A percentile compares a stretch with the other conserved stretches of the same genome.
Evolutionary conservation across 176 grass and related monocot genomes (phyloP).

Genomic region (Avena atlantica): DNA sequence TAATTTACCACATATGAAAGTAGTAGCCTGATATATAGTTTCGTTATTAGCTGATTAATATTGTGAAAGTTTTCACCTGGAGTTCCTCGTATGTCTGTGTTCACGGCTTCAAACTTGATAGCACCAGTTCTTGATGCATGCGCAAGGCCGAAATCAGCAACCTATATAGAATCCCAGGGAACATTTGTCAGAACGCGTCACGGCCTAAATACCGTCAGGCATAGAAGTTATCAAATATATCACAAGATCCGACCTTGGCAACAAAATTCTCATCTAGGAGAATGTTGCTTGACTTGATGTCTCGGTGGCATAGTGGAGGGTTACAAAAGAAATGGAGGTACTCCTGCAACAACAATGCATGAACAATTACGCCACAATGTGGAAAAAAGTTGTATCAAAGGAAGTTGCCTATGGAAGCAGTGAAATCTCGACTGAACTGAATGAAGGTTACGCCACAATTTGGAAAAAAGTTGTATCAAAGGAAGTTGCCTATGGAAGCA

Average conservation of each 20-base stretch:
- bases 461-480: background rate
- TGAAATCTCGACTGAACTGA: background rate
- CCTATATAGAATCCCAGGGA: conserved; percentile 43
- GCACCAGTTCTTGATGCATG: conserved; percentile 88
- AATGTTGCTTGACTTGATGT: conserved; percentile 98
- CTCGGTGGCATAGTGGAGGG: conserved; percentile 94
- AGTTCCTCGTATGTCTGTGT: conserved; percentile 93
- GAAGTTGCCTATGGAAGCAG: background rate
- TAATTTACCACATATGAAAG: background rate
- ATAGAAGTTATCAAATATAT: background rate
- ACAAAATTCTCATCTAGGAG: conserved; percentile 93
- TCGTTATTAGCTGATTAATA: background rate
- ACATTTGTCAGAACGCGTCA: background rate
- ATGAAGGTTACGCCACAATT: background rate
- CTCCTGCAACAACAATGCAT: conserved; percentile 58
- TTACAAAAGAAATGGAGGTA: conserved; percentile 99
- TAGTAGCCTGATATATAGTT: background rate
- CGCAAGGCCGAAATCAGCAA: conserved; percentile 98
- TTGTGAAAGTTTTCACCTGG: conserved; percentile 59
- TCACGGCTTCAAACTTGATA: conserved; percentile 92
- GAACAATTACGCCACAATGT: too few species aligned
- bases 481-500: background rate
- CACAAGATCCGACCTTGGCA: conserved; percentile 65
- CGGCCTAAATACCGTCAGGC: background rate
- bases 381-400: background rate